phyloP scores from a whole-genome alignment of 2,329 filamentous ascomycete genomes.

The Colletotrichum sp. region DNA sequence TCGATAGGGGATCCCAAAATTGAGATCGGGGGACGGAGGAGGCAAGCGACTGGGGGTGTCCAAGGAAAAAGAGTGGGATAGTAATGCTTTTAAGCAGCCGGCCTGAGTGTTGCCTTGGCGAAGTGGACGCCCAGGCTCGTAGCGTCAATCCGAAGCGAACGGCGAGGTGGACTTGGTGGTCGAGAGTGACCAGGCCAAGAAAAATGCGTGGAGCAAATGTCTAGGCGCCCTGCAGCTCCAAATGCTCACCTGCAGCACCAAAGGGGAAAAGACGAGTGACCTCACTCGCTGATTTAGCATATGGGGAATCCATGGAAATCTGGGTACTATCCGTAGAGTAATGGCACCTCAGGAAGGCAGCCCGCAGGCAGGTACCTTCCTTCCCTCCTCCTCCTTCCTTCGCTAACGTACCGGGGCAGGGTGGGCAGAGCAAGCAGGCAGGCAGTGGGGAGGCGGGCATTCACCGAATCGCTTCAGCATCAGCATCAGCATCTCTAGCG shows the following conservation, averaged over 20 bases:
- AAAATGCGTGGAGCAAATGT: neutral
- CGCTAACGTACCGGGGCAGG: neutral
- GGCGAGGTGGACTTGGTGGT: neutral
- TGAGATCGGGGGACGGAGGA: neutral
- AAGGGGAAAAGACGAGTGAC: slow-evolving; percentile 1
- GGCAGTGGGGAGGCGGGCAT: neutral
- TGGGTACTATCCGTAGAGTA: neutral
- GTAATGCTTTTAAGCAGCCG: slow-evolving; percentile 7
- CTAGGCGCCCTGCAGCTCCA: neutral
- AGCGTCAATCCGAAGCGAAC: neutral
- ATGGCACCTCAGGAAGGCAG: neutral
- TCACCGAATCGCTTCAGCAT: neutral
- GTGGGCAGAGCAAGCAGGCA: neutral
- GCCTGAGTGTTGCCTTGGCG: slow-evolving; percentile 6
- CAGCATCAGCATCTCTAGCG: neutral
- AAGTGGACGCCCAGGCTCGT: slow-evolving; percentile 3
- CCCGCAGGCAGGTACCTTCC: neutral
- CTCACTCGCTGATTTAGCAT: neutral
- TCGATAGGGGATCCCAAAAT: neutral
- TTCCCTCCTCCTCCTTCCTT: neutral
- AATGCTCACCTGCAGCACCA: neutral
- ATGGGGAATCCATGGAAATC: neutral
- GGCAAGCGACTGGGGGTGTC: neutral
- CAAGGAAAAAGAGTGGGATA: slow-evolving; percentile 13
- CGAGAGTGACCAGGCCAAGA: neutral